Conservation (phyloP, 441 rosid genomes). For the Mallotus japonicus region DNA sequence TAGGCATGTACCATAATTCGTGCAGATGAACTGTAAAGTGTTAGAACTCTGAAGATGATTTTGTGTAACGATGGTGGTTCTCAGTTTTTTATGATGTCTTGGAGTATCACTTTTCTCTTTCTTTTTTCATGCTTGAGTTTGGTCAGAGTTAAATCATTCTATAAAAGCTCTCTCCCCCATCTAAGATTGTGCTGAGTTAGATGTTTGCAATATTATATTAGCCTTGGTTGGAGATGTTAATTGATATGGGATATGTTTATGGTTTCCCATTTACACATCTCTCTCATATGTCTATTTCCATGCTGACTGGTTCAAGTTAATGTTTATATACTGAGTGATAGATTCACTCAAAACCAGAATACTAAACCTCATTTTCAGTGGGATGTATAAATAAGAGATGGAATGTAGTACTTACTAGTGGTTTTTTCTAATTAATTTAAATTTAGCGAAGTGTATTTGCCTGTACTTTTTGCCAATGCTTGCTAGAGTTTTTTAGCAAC, state of each 20-base stretch:
- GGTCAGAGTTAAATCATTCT: background rate
- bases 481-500: background rate
- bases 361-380: background rate
- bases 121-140: background rate
- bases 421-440: background rate
- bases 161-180: background rate
- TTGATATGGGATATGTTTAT: background rate
- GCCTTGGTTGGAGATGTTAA: background rate
- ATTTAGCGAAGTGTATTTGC: background rate
- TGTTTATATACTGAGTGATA: background rate
- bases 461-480: background rate
- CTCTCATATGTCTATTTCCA: background rate
- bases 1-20: background rate
- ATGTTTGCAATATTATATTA: background rate
- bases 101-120: background rate
- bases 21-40: constrained; percentile 2
- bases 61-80: background rate
- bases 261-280: background rate
- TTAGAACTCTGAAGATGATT: background rate
- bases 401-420: background rate
- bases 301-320: background rate
- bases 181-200: background rate
- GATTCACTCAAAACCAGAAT: background rate
- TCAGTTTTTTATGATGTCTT: background rate
- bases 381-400: background rate